Base-by-base conservation (phyloP, 306 rosid species). In the Adenanthera pavonina region DNA sequence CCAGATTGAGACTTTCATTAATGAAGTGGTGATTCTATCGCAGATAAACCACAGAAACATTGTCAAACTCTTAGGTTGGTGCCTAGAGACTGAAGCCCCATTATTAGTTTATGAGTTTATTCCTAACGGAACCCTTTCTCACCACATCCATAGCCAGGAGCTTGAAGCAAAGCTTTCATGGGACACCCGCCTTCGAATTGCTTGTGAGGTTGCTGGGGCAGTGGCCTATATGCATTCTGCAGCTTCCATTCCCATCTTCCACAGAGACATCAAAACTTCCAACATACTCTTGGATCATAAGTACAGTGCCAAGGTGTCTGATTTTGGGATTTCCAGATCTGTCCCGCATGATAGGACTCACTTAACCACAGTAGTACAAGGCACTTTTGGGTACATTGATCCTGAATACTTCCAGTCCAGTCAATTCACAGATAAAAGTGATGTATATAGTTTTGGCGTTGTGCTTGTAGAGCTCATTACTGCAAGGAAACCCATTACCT, bases 211-310 rank as follows among this genome's bases (percentile, higher is more conserved):
- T n/a, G 33, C 62, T 7, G 62, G 62, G 5, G 62, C 62, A 56
- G 33, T 56, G 62, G 62, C 62, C 30, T 56, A 19, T 56, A 56
- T 56, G 62, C 62, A 56, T 56, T 56, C 34, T 56, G 62, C 62
- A 19, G 62, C 62, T 56, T 56, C 62, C 62, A 56, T 56, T 56
- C 62, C 62, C 2, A 2, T 56, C 12, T 56, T 56, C 2, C 62
- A 56, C 2, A 56, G 62, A 56, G 62, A 56, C 62, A 19, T 56
- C 62, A 56, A 56, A 9, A 56, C 62, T 56, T 56, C 62, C 33
- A 56, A 56, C 62, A 56, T 56, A 56, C 62, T 56, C 62, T 12
- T 56, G 62, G 62, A 56, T 56, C 62, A 56, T 8, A 56, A 56
- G 62, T 56, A 56, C 13, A 56, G 62, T 56, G 62, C 62, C 62